Conservation (phyloP, 139 green algal genomes). For the Closterium sp. region DNA sequence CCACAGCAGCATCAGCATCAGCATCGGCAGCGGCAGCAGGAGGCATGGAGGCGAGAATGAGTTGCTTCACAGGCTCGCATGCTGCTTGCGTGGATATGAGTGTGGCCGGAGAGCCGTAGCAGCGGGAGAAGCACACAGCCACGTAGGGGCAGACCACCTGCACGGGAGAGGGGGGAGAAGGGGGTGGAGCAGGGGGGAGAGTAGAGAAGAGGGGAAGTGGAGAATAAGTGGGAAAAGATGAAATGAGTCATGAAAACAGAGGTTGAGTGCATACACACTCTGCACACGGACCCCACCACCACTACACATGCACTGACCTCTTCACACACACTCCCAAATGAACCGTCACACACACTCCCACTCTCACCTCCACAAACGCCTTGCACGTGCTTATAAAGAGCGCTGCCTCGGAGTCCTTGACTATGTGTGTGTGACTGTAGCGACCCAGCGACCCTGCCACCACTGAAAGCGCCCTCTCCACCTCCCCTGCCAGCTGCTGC, state of each 20-base stretch:
- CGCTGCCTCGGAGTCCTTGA: conserved; percentile 11
- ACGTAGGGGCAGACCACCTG: conserved; percentile 1
- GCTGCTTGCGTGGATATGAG: neutral
- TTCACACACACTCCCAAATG: too few species aligned
- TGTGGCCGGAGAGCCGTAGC: neutral
- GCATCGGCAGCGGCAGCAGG: neutral
- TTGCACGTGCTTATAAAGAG: conserved; percentile 29
- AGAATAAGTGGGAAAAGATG: too few species aligned
- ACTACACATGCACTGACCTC: too few species aligned
- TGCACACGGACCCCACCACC: too few species aligned
- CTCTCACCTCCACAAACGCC: conserved; percentile 36
- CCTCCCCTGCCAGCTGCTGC: conserved; percentile 1
- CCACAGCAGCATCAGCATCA: neutral
- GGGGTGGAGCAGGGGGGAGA: neutral
- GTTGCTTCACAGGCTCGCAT: neutral
- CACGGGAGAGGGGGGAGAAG: neutral
- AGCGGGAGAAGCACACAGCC: neutral
- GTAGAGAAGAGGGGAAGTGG: neutral
- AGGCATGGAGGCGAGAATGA: neutral
- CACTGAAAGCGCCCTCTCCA: conserved; percentile 14
- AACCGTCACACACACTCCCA: too few species aligned
- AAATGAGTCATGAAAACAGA: too few species aligned
- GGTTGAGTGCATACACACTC: too few species aligned
- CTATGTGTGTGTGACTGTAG: conserved; percentile 13
- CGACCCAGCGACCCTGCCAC: conserved; percentile 20